phyloP scores from a whole-genome alignment of 2,329 filamentous ascomycete species.

The Pseudogymnoascus sp. region DNA sequence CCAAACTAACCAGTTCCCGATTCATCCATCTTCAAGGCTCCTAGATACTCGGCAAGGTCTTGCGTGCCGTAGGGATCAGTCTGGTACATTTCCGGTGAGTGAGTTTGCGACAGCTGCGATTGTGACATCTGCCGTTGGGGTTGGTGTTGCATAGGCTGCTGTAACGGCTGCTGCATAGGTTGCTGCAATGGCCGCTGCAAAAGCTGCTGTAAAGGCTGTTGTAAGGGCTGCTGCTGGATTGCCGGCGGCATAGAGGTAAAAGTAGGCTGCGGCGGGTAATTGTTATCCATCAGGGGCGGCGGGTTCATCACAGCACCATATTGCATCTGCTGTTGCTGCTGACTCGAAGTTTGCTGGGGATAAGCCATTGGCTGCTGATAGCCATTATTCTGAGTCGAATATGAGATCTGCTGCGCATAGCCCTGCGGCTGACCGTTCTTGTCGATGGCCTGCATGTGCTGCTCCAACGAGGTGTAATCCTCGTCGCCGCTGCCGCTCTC shows the following conservation, averaged over 20 bases:
- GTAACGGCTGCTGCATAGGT: constrained; percentile 18
- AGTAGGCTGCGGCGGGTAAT: constrained; percentile 37
- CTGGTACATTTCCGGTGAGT: constrained; percentile 44
- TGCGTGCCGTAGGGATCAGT: constrained; percentile 58
- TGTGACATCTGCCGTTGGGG: constrained; percentile 16
- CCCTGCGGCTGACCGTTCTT: constrained; percentile 28
- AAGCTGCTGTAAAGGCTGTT: not conserved
- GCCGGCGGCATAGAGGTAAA: constrained; percentile 46
- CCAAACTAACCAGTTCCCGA: constrained; percentile 66
- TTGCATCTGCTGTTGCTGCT: constrained; percentile 39
- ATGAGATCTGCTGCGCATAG: constrained; percentile 42
- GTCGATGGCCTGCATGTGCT: constrained; percentile 32
- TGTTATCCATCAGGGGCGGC: constrained; percentile 41
- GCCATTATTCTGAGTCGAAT: constrained; percentile 33
- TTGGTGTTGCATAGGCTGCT: not conserved
- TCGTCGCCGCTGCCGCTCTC: constrained; percentile 38
- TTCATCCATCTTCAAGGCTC: constrained; percentile 79
- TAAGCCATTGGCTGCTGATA: constrained; percentile 23
- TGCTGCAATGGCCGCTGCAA: constrained; percentile 14
- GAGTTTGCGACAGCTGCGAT: constrained; percentile 16
- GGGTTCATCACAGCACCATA: constrained; percentile 45
- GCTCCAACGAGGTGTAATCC: constrained; percentile 41
- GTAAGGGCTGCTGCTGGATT: constrained; percentile 30
- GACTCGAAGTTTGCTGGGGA: constrained; percentile 31
- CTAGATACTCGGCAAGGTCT: constrained; percentile 71